These are phyloP conservation scores for Coemansia sp. DNA, from an alignment of 192 early-diverging fungal genomes.

Conservation along the genomic window DNA sequence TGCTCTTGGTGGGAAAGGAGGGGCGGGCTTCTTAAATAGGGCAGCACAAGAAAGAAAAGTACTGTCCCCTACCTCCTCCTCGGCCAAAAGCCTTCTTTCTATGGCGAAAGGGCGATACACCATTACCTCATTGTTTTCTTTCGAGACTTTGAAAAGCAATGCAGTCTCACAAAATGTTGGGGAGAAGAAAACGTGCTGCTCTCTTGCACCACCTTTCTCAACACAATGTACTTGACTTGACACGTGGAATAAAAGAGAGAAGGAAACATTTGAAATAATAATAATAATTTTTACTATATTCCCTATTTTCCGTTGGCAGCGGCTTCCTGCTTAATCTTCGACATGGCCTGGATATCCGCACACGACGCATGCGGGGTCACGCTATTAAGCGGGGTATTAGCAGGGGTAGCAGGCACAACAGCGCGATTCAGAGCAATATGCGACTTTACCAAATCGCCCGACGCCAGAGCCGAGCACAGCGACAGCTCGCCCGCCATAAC, in stretches of 20 bases:
- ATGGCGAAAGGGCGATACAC: no score
- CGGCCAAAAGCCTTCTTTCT: no score
- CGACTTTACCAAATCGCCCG: slow-evolving; percentile 86
- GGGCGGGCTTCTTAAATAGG: neutral
- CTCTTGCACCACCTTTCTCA: neutral
- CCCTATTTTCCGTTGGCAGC: slow-evolving; percentile 22
- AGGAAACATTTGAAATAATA: neutral
- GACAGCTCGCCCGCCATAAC: slow-evolving; percentile 95
- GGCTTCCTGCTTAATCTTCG: slow-evolving; percentile 5
- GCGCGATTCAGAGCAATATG: slow-evolving; percentile 90
- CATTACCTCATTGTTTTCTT: no score
- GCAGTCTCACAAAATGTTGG: no score
- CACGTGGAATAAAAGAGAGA: neutral
- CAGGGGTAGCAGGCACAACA: slow-evolving; percentile 40
- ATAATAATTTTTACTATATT: neutral
- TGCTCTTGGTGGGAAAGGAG: no score
- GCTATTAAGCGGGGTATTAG: slow-evolving; percentile 16
- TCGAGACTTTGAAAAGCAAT: no score
- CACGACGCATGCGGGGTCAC: slow-evolving; percentile 29
- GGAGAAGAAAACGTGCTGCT: no score
- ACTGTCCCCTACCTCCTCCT: neutral
- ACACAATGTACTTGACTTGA: no score
- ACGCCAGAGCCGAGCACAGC: slow-evolving; percentile 81
- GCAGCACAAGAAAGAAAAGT: neutral
- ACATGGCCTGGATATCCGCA: slow-evolving; percentile 13